These are phyloP conservation scores for Auxenochlorella pyrenoidosa DNA, from an alignment of 139 green algal genomes.

Conservation along the genomic window DNA sequence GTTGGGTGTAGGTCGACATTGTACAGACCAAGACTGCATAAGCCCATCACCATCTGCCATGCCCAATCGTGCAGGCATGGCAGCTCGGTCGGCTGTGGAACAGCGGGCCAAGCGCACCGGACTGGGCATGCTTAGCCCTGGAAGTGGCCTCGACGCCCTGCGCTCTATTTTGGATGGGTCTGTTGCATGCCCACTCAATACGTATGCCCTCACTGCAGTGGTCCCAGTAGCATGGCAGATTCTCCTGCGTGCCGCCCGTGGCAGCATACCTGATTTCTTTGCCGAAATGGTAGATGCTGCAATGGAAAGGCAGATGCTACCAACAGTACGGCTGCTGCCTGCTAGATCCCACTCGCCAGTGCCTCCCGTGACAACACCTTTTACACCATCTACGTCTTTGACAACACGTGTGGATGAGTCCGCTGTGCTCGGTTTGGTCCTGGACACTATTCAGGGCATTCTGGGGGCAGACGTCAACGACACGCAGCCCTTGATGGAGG, in stretches of 20 bases:
- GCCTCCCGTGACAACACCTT: too few species aligned
- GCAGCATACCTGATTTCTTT: conserved; percentile 11
- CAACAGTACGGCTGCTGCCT: too few species aligned
- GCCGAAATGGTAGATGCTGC: neutral
- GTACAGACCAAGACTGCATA: neutral
- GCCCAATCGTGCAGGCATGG: conserved; percentile 86
- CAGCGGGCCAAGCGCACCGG: conserved; percentile 69
- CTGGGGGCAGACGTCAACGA: neutral
- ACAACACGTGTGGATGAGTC: too few species aligned
- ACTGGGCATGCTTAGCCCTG: conserved; percentile 59
- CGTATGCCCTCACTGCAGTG: conserved; percentile 11
- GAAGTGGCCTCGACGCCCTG: conserved; percentile 61
- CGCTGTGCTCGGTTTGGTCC: neutral
- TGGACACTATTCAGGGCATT: neutral
- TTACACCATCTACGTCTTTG: too few species aligned
- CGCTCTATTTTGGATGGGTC: conserved; percentile 39
- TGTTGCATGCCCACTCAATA: neutral
- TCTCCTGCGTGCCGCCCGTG: conserved; percentile 34
- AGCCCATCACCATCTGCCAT: neutral
- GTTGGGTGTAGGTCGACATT: too few species aligned
- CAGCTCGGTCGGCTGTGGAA: conserved; percentile 53
- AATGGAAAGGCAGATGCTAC: too few species aligned
- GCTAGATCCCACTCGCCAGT: too few species aligned
- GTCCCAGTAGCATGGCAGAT: conserved; percentile 50
- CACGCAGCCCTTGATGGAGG: conserved; percentile 47